Percentiles rank a stretch among this genome's conserved stretches.
Evolutionary conservation across 768 basidiomycete species (phyloP).

Genomic region (Leccinum aurantiacum): DNA sequence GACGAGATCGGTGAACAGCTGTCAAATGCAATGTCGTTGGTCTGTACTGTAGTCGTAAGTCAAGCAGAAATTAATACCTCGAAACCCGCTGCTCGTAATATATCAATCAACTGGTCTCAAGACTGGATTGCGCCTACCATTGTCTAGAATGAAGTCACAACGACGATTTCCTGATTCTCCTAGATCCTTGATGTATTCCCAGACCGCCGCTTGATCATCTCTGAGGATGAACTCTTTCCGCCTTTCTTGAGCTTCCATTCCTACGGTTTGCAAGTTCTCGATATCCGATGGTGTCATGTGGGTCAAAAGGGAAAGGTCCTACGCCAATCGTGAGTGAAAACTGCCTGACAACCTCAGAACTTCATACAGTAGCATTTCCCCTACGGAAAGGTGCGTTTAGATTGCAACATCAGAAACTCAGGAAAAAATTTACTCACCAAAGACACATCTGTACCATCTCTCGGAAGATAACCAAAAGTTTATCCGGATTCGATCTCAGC

Average conservation of each 20-base stretch:
- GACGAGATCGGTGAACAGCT: conserved; percentile 93
- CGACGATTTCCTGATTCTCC: conserved; percentile 40
- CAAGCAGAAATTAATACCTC: conserved; percentile 51
- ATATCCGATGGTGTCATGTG: conserved; percentile 84
- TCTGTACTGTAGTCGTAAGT: background rate
- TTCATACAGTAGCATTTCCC: conserved; percentile 88
- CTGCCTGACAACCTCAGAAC: background rate
- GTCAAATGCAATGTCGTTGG: background rate
- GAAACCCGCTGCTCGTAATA: conserved; percentile 67
- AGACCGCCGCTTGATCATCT: conserved; percentile 76
- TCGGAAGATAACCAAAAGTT: conserved; percentile 64
- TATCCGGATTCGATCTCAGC: conserved; percentile 47
- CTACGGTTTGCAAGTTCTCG: conserved; percentile 77
- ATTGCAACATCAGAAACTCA: background rate
- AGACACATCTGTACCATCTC: conserved; percentile 92
- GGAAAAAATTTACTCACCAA: conserved; percentile 42
- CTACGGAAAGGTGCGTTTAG: conserved; percentile 38
- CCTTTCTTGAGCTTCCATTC: conserved; percentile 74
- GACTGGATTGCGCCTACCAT: conserved; percentile 49
- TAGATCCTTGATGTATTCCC: conserved; percentile 66
- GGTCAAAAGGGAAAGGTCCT: conserved; percentile 91
- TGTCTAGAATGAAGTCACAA: conserved; percentile 90
- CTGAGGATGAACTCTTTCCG: conserved; percentile 78
- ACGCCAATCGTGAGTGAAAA: conserved; percentile 3
- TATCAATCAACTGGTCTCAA: conserved; percentile 1